Evolutionary conservation across 768 basidiomycete genomes (phyloP).

Genomic region (Agrocybe praecox): DNA sequence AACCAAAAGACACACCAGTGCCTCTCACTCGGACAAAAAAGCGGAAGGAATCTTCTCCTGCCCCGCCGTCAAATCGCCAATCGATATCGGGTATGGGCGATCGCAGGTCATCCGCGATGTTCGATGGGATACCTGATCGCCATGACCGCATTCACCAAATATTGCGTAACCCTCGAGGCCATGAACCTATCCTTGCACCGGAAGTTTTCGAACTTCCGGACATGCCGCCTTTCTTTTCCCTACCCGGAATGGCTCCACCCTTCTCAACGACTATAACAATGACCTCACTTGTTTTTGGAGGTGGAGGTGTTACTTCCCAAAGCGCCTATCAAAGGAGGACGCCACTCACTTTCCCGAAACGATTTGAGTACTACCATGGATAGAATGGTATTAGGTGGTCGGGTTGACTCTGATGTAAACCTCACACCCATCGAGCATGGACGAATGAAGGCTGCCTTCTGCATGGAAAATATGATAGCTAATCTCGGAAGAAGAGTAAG

Average conservation of each 20-base stretch:
- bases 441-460: slow-evolving; percentile 71
- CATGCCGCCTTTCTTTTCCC: slow-evolving; percentile 45
- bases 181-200: slow-evolving; percentile 35
- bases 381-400: slow-evolving; percentile 64
- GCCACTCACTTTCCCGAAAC: slow-evolving; percentile 52
- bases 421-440: slow-evolving; percentile 54
- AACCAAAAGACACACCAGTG: slow-evolving; percentile 55
- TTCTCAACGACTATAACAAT: slow-evolving; percentile 56
- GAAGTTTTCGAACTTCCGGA: slow-evolving; percentile 40
- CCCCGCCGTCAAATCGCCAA: slow-evolving; percentile 36
- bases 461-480: slow-evolving; percentile 65
- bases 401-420: slow-evolving; percentile 42
- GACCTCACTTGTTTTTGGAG: slow-evolving; percentile 46
- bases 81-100: slow-evolving; percentile 36
- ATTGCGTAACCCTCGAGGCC: slow-evolving; percentile 36
- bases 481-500: slow-evolving; percentile 55
- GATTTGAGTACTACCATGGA: slow-evolving; percentile 66
- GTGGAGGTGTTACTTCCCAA: slow-evolving; percentile 28
- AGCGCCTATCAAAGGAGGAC: slow-evolving; percentile 32
- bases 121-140: slow-evolving; percentile 29
- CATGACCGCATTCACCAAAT: slow-evolving; percentile 36
- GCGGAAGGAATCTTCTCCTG: not conserved
- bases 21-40: slow-evolving; percentile 29
- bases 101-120: slow-evolving; percentile 41
- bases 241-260: slow-evolving; percentile 55